Evolutionary conservation across 2,329 filamentous ascomycete genomes (phyloP).

Genomic region (Ramichloridium luteum): DNA sequence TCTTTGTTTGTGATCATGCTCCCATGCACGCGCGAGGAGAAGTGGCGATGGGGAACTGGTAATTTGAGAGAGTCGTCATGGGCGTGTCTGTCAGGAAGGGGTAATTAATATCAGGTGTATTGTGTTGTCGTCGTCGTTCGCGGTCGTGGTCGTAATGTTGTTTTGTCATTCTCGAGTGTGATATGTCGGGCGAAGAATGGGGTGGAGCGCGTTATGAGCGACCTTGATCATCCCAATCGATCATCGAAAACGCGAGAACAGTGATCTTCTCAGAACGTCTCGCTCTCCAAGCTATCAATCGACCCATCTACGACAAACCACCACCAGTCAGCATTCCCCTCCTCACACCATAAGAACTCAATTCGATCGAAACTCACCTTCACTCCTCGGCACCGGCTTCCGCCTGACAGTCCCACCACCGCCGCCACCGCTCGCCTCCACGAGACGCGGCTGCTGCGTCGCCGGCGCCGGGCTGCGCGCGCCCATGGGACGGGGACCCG

Average conservation of each 20-base stretch:
- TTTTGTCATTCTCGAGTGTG: no score
- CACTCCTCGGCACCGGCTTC: conserved; percentile 18
- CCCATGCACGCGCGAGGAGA: no score
- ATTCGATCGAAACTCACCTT: conserved; percentile 14
- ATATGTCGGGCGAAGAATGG: no score
- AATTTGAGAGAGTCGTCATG: no score
- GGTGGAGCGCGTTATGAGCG: no score
- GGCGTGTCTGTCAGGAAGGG: no score
- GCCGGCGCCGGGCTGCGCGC: conserved; percentile 22
- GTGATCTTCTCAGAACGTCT: conserved; percentile 15
- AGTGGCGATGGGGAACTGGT: no score
- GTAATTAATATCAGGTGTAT: no score
- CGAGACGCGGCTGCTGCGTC: conserved; percentile 7
- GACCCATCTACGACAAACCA: conserved; percentile 8
- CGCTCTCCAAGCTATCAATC: conserved; percentile 13
- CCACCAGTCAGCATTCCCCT: background rate
- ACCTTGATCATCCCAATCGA: no score
- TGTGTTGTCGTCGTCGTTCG: background rate
- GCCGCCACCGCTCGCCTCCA: conserved; percentile 8
- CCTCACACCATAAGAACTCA: no score
- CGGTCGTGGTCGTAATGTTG: background rate
- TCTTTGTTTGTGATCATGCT: no score
- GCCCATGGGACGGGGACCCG: conserved; percentile 38
- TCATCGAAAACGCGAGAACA: no score
- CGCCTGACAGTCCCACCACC: conserved; percentile 15